A percentile compares a stretch with the other conserved stretches of the same genome.
Conservation (phyloP, 2,329 filamentous ascomycete species). For the Aspergillus sp. region DNA sequence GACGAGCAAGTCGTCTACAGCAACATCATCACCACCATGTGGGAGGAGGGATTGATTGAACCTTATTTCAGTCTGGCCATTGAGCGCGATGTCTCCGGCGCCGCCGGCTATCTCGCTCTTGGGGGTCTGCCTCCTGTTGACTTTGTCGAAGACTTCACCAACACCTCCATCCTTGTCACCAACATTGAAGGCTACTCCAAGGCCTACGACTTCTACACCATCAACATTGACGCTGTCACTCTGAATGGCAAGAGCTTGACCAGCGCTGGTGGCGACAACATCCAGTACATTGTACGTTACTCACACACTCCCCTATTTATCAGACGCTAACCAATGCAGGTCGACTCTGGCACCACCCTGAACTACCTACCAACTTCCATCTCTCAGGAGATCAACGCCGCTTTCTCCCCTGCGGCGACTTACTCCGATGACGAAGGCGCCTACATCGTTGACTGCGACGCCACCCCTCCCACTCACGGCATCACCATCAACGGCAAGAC, state of each 20-base stretch:
- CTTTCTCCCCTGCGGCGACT: slow-evolving; percentile 45
- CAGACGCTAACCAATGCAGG: background rate
- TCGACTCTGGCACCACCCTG: slow-evolving; percentile 32
- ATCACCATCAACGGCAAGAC: slow-evolving; percentile 42
- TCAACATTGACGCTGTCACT: slow-evolving; percentile 20
- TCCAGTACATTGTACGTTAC: slow-evolving; percentile 13
- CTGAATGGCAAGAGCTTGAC: slow-evolving; percentile 14
- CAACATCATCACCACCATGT: slow-evolving; percentile 13
- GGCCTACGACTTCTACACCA: slow-evolving; percentile 20
- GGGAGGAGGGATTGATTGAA: slow-evolving; percentile 1
- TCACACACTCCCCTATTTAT: background rate
- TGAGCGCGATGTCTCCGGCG: slow-evolving; percentile 38
- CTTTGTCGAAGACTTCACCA: slow-evolving; percentile 12
- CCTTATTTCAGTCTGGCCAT: slow-evolving; percentile 29
- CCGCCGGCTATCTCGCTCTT: slow-evolving; percentile 22
- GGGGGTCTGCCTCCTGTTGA: slow-evolving; percentile 21
- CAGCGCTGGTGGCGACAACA: background rate
- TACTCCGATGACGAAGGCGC: slow-evolving; percentile 33
- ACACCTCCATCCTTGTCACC: slow-evolving; percentile 25
- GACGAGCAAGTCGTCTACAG: slow-evolving; percentile 8
- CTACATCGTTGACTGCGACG: slow-evolving; percentile 47
- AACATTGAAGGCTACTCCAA: slow-evolving; percentile 16
- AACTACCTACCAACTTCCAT: slow-evolving; percentile 41
- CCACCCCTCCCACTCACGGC: slow-evolving; percentile 44
- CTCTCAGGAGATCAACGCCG: slow-evolving; percentile 40